A percentile compares a stretch with the other conserved stretches of the same genome.
These are phyloP conservation scores for Pestalotiopsis sp. DNA, from an alignment of 2,329 filamentous ascomycete species.

Conservation along the genomic window DNA sequence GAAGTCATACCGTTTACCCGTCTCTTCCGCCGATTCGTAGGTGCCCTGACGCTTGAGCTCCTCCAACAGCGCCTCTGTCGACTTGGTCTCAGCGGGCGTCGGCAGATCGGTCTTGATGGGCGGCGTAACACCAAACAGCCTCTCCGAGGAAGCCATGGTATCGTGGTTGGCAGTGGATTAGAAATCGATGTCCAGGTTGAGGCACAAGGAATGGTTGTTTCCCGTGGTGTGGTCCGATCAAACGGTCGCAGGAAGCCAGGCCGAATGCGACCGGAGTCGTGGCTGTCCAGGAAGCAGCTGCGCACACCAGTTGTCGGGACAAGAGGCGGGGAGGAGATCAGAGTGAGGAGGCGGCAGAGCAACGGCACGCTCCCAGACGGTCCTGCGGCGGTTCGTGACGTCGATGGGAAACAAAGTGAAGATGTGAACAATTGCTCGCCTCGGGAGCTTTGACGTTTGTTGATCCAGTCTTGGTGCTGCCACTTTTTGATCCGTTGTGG, in stretches of 20 bases:
- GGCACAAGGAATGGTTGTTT: not conserved
- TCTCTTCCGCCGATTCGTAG: constrained; percentile 83
- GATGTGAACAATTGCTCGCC: not conserved
- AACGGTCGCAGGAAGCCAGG: not conserved
- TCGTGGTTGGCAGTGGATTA: not conserved
- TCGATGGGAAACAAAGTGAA: not conserved
- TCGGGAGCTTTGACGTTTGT: not conserved
- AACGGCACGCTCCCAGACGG: not conserved
- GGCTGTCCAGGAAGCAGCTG: not conserved
- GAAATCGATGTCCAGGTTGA: not conserved
- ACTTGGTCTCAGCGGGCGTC: constrained; percentile 72
- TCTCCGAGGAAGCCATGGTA: constrained; percentile 22
- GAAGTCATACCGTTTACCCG: constrained; percentile 68
- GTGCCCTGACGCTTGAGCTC: constrained; percentile 89
- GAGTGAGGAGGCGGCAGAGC: not conserved
- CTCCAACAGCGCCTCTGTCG: constrained; percentile 76
- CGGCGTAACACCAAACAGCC: constrained; percentile 68
- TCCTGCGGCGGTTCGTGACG: not conserved
- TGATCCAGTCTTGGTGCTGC: not conserved
- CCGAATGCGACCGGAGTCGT: not conserved
- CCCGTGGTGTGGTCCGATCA: not conserved
- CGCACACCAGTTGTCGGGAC: not conserved
- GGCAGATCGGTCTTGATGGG: constrained; percentile 79
- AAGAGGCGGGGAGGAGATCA: not conserved
- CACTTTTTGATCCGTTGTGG: too few relatives aligned